Evolutionary conservation across 371 early-diverging fungal species (phyloP), one percentile per base, ranked within the genome.

Genomic region (Syncephalastrum contaminatum): DNA sequence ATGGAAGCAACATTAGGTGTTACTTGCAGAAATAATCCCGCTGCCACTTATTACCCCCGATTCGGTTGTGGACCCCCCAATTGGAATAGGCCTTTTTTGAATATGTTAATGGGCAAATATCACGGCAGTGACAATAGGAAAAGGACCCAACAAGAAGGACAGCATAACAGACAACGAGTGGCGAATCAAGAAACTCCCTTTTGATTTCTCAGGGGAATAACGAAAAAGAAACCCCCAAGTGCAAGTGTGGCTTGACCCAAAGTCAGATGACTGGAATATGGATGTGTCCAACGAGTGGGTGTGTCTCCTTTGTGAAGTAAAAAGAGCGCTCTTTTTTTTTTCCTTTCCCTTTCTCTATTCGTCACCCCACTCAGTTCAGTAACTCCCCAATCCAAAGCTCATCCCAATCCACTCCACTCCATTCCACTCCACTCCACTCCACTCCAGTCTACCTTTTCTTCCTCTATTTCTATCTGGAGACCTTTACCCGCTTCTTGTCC

Each of bases 141-240:
- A 30, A 30, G 8, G 36, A 30, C 8, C 36, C 7, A 30, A 8
- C 6, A 3, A 30, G 36, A 49, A 25, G 22, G 24, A 39, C 16
- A 15, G 39, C n/a, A 53, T 27, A 19, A 53, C n/a, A 16, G 39
- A 51, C 20, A 18, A 41, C 21, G 20, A 43, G 43, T 20, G 16
- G 36, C 16, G 36, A 46, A n/a, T 27, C 44, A 19, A 25, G n/a
- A 51, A 6, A 39, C 39, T 25, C 45, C n/a, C 24, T 54, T 16
- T 22, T 44, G n/a, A 21, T 40, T 45, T 24, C 18, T 25, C 24
- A 44, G 46, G 14, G 24, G 19, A 36, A 21, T 39, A 7, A n/a
- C 14, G 39, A 51, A 39, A 39, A 43, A 43, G 19, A 53, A 53
- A 22, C 36, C 36, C 36, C 36, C 36, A 30, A 30, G 36, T 30